Evolutionary conservation across 2,329 filamentous ascomycete genomes (phyloP), one percentile per base, ranked within the genome.

Genomic region (Pseudogymnoascus sp.): DNA sequence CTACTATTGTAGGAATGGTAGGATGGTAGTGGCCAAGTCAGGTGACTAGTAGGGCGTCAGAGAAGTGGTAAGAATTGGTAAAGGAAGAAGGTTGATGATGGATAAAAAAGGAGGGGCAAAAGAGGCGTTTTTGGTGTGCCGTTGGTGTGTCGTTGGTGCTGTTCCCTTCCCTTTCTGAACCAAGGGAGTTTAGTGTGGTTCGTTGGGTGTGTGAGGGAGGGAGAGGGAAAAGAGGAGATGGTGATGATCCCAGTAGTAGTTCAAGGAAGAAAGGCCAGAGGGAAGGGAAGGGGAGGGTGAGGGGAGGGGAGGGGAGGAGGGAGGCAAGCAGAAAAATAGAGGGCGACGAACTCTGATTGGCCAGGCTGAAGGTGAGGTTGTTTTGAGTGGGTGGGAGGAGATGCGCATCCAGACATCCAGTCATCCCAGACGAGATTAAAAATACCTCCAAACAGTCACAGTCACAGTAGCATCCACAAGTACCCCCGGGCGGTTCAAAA

Each of bases 1-100:
- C 19, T 19, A 19, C 19, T 19, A 19, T 19, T 19, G 19, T 19
- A 19, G 19, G 19, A 19, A 19, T 19, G 19, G 19, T 19, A 19
- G 19, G 19, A 19, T 19, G 19, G 19, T 19, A 19, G 41, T 62
- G 65, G 38, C 50, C 53, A 63, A 56, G 43, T 50, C 43, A 50
- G 12, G 43, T 46, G 43, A 50, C 31, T 56, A 62, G 62, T 7
- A 33, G 31, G 31, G 31, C 31, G 31, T 33, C 31, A 33, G 31
- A 33, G 31, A 33, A 33, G 11, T 8, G 11, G 10, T 33, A 33
- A 33, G 11, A 10, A 33, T 11, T 33, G 31, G 31, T 33, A 10
- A 10, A 33, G 31, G 31, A 11, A 33, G 10, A 33, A 33, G 31
- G 31, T 31, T 59, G 65, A 31, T 62, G 66, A 38, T n/a, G 31